Base-by-base conservation (phyloP, 2,329 filamentous ascomycete genomes). In the Ascosphaera apis region DNA sequence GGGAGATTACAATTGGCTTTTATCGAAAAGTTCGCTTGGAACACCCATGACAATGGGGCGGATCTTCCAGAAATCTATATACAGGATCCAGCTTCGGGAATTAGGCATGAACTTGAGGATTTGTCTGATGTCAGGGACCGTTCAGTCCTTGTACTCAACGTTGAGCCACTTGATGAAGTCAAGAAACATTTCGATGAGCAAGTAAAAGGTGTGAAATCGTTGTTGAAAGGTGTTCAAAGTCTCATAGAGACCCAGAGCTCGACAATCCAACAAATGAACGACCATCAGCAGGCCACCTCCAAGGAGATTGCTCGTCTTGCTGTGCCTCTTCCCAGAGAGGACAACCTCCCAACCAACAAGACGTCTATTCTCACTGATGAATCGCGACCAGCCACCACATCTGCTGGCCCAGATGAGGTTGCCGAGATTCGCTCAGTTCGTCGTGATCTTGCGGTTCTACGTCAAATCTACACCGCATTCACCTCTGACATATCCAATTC, bases 1-100 rank as follows among this genome's bases (percentile, higher is more conserved):
- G 83, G 83, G 1, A 71, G 84, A 16, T 57, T 98, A 39, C 86
- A 98, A 53, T 66, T 98, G 18, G 86, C 88, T 1, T 98, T 98
- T 47, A 98, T 98, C 46, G 88, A 98, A 46, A 98, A 93, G 52
- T 98, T 98, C 51, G 88, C 86, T 0, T 98, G 91, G 84, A 95
- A 92, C 47, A 93, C 86, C 1, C 84, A 95, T 46, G 77, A 82
- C 41, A 91, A 93, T 47, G 88, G 88, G 5, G 71, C 73, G 11
- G 88, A 98, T 51, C 60, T 98, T 33, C 88, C 88, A 0, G 88
- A 98, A 47, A 95, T 98, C 12, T 93, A 98, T 53, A 88, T 98
- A 12, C 88, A 98, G 53, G 88, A 98, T 52, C 77, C 84, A 0
- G 69, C 93, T 2, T 95, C 88, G 6, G 88, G 88, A 1, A 79